A percentile compares a stretch with the other conserved stretches of the same genome.
Evolutionary conservation across 2,329 filamentous ascomycete species (phyloP).

Genomic region (Penicillium hesseltinei): DNA sequence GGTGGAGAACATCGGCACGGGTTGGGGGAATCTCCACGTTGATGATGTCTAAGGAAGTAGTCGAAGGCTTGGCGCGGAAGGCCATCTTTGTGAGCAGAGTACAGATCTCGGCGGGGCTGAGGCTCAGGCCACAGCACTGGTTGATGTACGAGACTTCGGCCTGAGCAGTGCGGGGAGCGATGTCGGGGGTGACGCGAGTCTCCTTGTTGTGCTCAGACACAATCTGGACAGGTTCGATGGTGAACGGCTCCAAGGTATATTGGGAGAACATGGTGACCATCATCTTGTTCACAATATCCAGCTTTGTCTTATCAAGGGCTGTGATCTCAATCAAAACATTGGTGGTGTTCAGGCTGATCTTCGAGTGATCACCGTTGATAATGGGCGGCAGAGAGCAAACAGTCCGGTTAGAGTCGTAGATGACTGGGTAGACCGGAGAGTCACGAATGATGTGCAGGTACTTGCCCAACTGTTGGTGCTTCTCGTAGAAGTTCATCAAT

Average conservation of each 20-base stretch:
- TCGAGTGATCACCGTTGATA: conserved; percentile 96
- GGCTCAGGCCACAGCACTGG: conserved; percentile 77
- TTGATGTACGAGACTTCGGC: conserved; percentile 94
- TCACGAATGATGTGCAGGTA: conserved; percentile 94
- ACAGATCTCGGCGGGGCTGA: conserved; percentile 73
- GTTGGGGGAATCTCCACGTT: conserved; percentile 84
- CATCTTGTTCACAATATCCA: conserved; percentile 93
- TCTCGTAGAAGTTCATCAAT: conserved; percentile 92
- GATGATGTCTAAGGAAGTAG: conserved; percentile 66
- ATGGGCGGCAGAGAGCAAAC: conserved; percentile 96
- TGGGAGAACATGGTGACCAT: conserved; percentile 96
- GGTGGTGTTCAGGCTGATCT: conserved; percentile 85
- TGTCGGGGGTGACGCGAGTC: conserved; percentile 75
- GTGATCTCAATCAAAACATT: conserved; percentile 98
- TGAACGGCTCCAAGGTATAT: conserved; percentile 85
- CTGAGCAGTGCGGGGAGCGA: conserved; percentile 71
- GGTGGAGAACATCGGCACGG: conserved; percentile 89
- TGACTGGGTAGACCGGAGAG: conserved; percentile 90
- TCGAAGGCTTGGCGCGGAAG: conserved; percentile 73
- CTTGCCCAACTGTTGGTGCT: conserved; percentile 84
- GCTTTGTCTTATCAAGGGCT: conserved; percentile 90
- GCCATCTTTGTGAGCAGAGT: conserved; percentile 85
- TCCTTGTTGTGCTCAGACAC: conserved; percentile 87
- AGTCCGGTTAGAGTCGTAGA: conserved; percentile 81
- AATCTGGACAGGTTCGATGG: conserved; percentile 89